Evolutionary conservation across 1,284 basidiomycete genomes (phyloP).

Genomic region (Ceratobasidium sp.): DNA sequence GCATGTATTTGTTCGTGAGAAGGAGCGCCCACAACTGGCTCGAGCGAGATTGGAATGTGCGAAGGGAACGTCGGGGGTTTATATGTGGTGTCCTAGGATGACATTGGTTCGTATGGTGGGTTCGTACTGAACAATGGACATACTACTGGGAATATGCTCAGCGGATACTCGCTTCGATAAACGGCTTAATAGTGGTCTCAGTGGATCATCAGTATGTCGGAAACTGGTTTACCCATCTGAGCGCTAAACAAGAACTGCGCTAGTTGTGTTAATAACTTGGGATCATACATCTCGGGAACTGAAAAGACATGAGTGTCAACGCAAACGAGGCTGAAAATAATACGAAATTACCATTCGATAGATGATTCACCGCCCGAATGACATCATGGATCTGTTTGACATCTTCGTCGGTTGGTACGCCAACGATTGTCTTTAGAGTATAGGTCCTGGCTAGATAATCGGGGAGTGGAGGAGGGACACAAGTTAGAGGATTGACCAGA

Average conservation of each 20-base stretch:
- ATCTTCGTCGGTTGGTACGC: constrained; percentile 9
- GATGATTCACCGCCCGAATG: background rate
- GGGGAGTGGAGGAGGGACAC: constrained; percentile 3
- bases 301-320: too few species aligned
- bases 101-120: too few species aligned
- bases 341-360: background rate
- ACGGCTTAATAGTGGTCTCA: too few species aligned
- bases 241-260: background rate
- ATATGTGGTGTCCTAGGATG: background rate
- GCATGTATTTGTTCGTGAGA: background rate
- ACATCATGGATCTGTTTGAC: constrained; percentile 8
- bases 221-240: constrained; percentile 9
- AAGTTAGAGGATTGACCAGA: too few species aligned
- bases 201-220: too few species aligned
- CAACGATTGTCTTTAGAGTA: constrained; percentile 4
- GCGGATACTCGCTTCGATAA: too few species aligned
- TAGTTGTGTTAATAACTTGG: background rate
- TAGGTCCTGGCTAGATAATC: background rate
- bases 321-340: too few species aligned
- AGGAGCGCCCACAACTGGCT: background rate
- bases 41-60: background rate
- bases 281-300: background rate
- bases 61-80: background rate
- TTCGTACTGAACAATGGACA: too few species aligned
- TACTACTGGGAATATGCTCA: too few species aligned